Percentiles rank a stretch among this genome's conserved stretches.
Conservation (phyloP, 2,329 filamentous ascomycete genomes). For the Trichophyton rubrum region DNA sequence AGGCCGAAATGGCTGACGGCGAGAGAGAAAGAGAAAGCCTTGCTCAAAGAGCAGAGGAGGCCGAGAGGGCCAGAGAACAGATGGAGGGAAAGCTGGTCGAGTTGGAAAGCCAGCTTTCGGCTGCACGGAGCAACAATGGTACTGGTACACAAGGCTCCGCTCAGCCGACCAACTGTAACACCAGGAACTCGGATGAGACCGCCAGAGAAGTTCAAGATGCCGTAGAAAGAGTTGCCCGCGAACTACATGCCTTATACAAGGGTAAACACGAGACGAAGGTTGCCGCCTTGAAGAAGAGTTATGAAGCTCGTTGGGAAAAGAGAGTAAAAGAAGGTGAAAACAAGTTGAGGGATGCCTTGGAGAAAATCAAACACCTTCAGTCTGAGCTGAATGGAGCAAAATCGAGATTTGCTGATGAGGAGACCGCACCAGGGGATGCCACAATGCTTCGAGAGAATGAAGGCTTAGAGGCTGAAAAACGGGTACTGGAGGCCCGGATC, state of each 20-base stretch:
- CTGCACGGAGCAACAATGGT: constrained; percentile 26
- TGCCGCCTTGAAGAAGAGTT: constrained; percentile 65
- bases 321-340: constrained; percentile 65
- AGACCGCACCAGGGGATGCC: constrained; percentile 29
- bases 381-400: constrained; percentile 53
- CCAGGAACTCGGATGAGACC: constrained; percentile 36
- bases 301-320: constrained; percentile 84
- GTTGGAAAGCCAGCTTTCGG: constrained; percentile 35
- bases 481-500: constrained; percentile 59
- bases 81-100: constrained; percentile 36
- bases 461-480: constrained; percentile 53
- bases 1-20: constrained; percentile 63
- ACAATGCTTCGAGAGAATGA: constrained; percentile 41
- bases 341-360: constrained; percentile 54
- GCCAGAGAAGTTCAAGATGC: constrained; percentile 65
- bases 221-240: constrained; percentile 82
- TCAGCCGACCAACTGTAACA: constrained; percentile 21
- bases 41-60: constrained; percentile 61
- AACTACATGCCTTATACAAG: constrained; percentile 88
- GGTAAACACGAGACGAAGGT: constrained; percentile 96
- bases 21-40: constrained; percentile 75
- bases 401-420: constrained; percentile 38
- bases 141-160: constrained; percentile 17
- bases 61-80: constrained; percentile 46
- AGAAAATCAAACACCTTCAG: constrained; percentile 64